Percentiles rank a stretch among this genome's conserved stretches.
These are phyloP conservation scores for Aechmea fasciata DNA, from an alignment of 176 grass and related monocot species.

Conservation along the genomic window DNA sequence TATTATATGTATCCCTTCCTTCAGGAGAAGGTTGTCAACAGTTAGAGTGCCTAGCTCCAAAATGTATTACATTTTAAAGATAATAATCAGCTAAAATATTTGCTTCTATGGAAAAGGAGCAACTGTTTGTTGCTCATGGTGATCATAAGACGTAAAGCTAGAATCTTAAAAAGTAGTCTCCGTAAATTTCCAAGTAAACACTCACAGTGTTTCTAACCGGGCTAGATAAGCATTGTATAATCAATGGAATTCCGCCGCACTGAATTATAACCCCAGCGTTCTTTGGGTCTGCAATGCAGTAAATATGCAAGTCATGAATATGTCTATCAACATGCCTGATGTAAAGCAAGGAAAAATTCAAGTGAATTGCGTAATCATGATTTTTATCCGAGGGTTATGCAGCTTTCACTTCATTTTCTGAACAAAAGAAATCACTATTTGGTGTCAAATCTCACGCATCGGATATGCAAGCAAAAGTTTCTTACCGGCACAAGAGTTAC, in stretches of 20 bases:
- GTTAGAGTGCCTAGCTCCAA: background rate
- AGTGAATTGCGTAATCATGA: too few species aligned
- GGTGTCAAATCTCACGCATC: too few species aligned
- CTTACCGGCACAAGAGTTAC: constrained; percentile 71
- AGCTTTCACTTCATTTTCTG: too few species aligned
- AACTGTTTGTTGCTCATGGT: background rate
- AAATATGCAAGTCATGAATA: constrained; percentile 11
- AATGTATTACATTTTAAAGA: background rate
- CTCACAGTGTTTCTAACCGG: constrained; percentile 78
- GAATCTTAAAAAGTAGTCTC: background rate
- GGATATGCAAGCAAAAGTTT: background rate
- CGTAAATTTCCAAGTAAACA: constrained; percentile 6
- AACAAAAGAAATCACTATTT: too few species aligned
- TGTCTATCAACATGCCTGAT: too few species aligned
- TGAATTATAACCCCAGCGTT: constrained; percentile 61
- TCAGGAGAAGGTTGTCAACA: background rate
- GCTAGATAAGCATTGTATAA: constrained; percentile 89
- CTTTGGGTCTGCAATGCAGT: constrained; percentile 48
- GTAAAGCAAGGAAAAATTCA: too few species aligned
- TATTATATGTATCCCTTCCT: too few species aligned
- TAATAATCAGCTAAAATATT: background rate
- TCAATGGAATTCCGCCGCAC: constrained; percentile 65
- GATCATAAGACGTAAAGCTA: background rate
- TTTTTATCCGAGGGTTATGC: too few species aligned
- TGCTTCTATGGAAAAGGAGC: background rate